Percentiles rank a stretch among this genome's conserved stretches.
Evolutionary conservation across 345 rosid genomes (phyloP).

Genomic region (Turritis glabra): DNA sequence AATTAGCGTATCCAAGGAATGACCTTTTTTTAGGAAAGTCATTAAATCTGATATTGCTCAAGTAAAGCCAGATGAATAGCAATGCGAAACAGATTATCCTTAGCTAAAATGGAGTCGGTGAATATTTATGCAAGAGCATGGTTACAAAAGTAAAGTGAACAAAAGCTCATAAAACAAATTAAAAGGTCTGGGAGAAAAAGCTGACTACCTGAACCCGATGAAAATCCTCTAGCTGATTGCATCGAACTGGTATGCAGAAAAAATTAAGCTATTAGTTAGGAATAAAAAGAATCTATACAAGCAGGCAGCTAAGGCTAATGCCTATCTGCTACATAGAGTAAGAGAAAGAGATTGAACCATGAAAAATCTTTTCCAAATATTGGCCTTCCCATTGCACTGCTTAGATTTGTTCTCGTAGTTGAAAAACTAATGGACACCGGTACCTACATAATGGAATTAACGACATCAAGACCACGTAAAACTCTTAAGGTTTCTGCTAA

Average conservation of each 20-base stretch:
- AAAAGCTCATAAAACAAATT: constrained; percentile 1
- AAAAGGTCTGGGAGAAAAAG: neutral
- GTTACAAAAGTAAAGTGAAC: constrained; percentile 12
- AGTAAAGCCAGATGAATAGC: constrained; percentile 5
- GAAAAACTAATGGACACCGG: constrained; percentile 40
- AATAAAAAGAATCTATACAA: neutral
- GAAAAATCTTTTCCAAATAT: constrained; percentile 35
- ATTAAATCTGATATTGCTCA: neutral
- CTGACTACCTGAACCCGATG: constrained; percentile 74
- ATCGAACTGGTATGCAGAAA: constrained; percentile 47
- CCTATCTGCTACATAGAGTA: neutral
- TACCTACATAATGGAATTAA: constrained; percentile 41
- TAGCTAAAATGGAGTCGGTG: neutral
- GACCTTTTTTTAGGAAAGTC: neutral
- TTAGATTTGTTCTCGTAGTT: constrained; percentile 34
- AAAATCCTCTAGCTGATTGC: constrained; percentile 61
- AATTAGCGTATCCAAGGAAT: neutral
- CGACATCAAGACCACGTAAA: constrained; percentile 1
- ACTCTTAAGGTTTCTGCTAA: neutral
- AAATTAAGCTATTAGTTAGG: constrained; percentile 1
- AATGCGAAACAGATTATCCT: neutral
- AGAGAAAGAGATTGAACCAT: constrained; percentile 38
- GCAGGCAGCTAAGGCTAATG: constrained; percentile 1
- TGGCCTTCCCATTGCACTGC: constrained; percentile 43
- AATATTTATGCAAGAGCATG: neutral